Evolutionary conservation across 352 stramenopile genomes (phyloP).

Genomic region (Plasmopara halstedii): DNA sequence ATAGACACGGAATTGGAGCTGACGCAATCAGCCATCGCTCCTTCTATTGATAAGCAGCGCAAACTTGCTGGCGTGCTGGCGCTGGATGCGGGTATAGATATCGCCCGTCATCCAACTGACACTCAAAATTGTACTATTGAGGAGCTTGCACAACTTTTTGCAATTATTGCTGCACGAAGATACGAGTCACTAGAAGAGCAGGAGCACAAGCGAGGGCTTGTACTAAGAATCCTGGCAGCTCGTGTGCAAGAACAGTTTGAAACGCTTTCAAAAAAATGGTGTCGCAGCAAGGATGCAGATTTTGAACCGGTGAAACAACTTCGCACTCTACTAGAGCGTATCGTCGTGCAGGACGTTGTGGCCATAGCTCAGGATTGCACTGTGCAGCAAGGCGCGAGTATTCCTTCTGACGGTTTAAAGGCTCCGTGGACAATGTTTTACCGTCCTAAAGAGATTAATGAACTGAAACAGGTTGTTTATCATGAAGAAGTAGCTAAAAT

Average conservation of each 20-base stretch:
- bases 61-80: slow-evolving; percentile 29
- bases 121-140: slow-evolving; percentile 10
- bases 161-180: slow-evolving; percentile 28
- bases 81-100: slow-evolving; percentile 21
- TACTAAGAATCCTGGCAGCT: slow-evolving; percentile 21
- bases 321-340: slow-evolving; percentile 31
- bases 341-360: slow-evolving; percentile 33
- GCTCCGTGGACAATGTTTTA: slow-evolving; percentile 53
- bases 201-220: slow-evolving; percentile 31
- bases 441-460: slow-evolving; percentile 25
- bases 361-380: slow-evolving; percentile 4
- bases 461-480: slow-evolving; percentile 24
- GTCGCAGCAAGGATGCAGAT: slow-evolving; percentile 12
- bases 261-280: slow-evolving; percentile 26
- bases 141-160: slow-evolving; percentile 24
- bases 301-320: slow-evolving; percentile 28
- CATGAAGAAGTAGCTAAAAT: slow-evolving; percentile 43
- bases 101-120: neutral
- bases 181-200: slow-evolving; percentile 31
- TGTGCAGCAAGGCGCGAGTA: neutral
- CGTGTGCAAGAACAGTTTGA: slow-evolving; percentile 14
- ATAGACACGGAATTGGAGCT: slow-evolving; percentile 47
- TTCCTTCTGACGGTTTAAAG: slow-evolving; percentile 3
- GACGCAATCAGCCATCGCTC: slow-evolving; percentile 14
- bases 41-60: slow-evolving; percentile 10